Evolutionary conservation across 148 eudicot species (phyloP), one percentile per base, ranked within the genome.

Genomic region (Polygonum maritimum): DNA sequence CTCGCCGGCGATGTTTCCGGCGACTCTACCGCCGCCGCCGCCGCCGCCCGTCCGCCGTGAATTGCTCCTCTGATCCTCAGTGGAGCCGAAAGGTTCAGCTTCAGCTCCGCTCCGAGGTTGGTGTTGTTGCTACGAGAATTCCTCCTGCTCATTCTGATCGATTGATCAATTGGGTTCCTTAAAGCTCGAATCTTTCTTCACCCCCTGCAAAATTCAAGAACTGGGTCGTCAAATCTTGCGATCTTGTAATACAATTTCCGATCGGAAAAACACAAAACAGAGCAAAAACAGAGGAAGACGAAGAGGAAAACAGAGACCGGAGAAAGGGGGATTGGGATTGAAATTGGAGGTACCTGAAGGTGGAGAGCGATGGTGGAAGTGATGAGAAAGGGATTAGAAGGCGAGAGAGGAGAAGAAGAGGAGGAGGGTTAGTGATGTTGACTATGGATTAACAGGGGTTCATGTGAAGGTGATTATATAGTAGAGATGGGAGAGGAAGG

Each of bases 381-480:
- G 69, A 51, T 12, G 26, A 5, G 18, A 6, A 7, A 51, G 16
- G 40, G 48, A 8, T 38, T 26, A 2, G 71, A 60, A 7, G 11
- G 18, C 51, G 49, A 39, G 75, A 51, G 44, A 65, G 15, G 57
- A 18, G 44, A 71, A 4, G 19, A 22, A 74, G 77, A 39, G 8
- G 49, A 48, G 5, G 76, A 31, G 74, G 75, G 39, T 44, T 75
- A 78, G 79, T 74, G 71, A 45, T 67, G 77, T 74, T 58, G 40
- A 19, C 33, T 49, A 9, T 40, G 69, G 41, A 55, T 33, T 75
- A 33, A 48, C 31, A 60, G 26, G 41, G 48, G 76, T 71, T 84
- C 81, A 84, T 81, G 80, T 79, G 80, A 81, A 79, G 75, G 78
- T 75, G 81, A 81, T 84, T 84, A 81, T 84, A 84, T 84, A 81